phyloP scores from a whole-genome alignment of 2,329 filamentous ascomycete genomes.

The Ascochyta clinopodiicola region DNA sequence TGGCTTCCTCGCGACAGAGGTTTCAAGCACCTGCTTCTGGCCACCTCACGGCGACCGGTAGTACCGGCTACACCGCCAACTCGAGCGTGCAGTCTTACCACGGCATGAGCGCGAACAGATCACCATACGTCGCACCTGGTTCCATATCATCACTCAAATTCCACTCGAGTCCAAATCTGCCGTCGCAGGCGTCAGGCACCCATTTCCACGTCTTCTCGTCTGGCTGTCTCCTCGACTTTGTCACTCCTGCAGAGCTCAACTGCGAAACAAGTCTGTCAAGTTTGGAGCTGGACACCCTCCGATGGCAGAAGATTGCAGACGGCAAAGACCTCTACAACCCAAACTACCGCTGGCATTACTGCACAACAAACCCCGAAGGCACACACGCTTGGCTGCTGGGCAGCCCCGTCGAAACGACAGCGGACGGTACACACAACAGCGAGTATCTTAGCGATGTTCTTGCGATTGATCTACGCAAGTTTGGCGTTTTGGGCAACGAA shows the following conservation, averaged over 20 bases:
- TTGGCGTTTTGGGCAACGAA: constrained; percentile 86
- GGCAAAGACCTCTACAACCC: constrained; percentile 90
- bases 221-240: constrained; percentile 89
- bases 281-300: constrained; percentile 81
- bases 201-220: constrained; percentile 97
- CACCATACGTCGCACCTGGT: constrained; percentile 70
- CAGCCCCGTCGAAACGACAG: constrained; percentile 75
- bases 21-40: constrained; percentile 37
- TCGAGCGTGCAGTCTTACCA: constrained; percentile 66
- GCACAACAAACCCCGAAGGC: constrained; percentile 91
- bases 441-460: constrained; percentile 95
- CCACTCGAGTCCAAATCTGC: constrained; percentile 82
- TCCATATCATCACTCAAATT: constrained; percentile 91
- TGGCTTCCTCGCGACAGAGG: constrained; percentile 41
- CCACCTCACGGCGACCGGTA: constrained; percentile 47
- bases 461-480: constrained; percentile 88
- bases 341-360: constrained; percentile 98
- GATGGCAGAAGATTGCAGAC: constrained; percentile 95
- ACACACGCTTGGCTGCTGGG: constrained; percentile 98
- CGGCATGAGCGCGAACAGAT: constrained; percentile 52
- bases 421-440: constrained; percentile 74
- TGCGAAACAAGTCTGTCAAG: constrained; percentile 91
- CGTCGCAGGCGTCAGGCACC: constrained; percentile 85
- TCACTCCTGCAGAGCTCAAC: constrained; percentile 88
- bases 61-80: constrained; percentile 73